Percentiles rank a stretch among this genome's conserved stretches.
Conservation (phyloP, 495 filamentous ascomycete species). For the Penicillium paxilli region DNA sequence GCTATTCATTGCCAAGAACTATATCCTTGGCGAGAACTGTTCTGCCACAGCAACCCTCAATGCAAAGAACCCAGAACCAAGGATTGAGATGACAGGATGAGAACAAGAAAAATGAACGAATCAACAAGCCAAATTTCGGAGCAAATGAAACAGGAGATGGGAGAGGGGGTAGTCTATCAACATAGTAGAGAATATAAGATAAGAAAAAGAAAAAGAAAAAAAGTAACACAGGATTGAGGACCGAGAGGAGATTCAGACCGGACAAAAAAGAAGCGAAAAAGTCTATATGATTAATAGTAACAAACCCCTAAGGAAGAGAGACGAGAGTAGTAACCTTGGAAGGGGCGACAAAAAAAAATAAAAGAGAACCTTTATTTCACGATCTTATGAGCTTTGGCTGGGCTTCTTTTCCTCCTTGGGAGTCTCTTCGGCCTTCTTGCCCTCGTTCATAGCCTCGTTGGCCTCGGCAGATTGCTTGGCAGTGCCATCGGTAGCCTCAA, state of each 20-base stretch:
- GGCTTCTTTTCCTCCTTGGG: conserved; percentile 33
- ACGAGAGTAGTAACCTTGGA: neutral
- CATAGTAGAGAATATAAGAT: too few species aligned
- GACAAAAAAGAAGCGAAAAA: conserved; percentile 7
- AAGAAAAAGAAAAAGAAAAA: conserved; percentile 9
- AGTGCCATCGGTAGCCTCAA: conserved; percentile 23
- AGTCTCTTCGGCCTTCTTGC: conserved; percentile 35
- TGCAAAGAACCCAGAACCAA: neutral
- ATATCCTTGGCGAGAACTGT: neutral
- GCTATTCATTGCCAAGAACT: neutral
- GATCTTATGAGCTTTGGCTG: conserved; percentile 21
- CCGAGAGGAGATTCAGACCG: conserved; percentile 1
- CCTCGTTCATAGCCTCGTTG: conserved; percentile 42
- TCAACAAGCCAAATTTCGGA: neutral
- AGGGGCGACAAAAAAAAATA: neutral
- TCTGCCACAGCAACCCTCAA: neutral
- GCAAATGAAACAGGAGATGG: conserved; percentile 9
- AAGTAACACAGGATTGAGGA: conserved; percentile 29
- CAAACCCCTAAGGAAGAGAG: neutral
- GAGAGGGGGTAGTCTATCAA: conserved; percentile 24
- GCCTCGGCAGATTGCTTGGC: conserved; percentile 42
- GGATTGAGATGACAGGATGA: neutral
- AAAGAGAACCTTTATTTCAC: conserved; percentile 14
- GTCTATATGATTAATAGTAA: conserved; percentile 19
- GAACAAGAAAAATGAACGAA: neutral